phyloP scores from a whole-genome alignment of 768 basidiomycete genomes.

The Hypholoma sublateritium region DNA sequence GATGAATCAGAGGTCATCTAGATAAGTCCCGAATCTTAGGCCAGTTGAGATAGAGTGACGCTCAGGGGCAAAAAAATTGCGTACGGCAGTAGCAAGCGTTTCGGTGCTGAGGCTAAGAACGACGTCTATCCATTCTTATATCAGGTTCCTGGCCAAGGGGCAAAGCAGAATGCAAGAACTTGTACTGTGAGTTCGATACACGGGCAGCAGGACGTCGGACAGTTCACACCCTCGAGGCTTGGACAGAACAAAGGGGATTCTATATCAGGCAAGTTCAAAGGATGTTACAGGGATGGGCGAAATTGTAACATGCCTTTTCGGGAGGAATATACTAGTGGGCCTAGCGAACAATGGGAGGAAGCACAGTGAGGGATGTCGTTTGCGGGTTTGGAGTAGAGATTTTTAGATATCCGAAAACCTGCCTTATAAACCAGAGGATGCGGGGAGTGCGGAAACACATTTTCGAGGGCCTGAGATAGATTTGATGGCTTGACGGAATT shows the following conservation, averaged over 20 bases:
- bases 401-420: constrained; percentile 10
- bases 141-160: constrained; percentile 38
- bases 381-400: constrained; percentile 13
- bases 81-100: constrained; percentile 35
- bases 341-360: constrained; percentile 25
- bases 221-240: constrained; percentile 36
- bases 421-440: constrained; percentile 26
- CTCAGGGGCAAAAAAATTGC: constrained; percentile 19
- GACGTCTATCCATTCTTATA: constrained; percentile 46
- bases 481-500: constrained; percentile 27
- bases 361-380: constrained; percentile 13
- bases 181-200: constrained; percentile 36
- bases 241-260: constrained; percentile 46
- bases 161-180: constrained; percentile 37
- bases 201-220: constrained; percentile 33
- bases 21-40: constrained; percentile 30
- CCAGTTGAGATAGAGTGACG: constrained; percentile 21
- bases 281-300: constrained; percentile 30
- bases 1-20: constrained; percentile 48
- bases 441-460: constrained; percentile 28
- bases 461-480: constrained; percentile 27
- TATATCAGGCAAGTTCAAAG: constrained; percentile 54
- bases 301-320: constrained; percentile 46
- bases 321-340: constrained; percentile 28
- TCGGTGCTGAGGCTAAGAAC: constrained; percentile 33